Conservation (phyloP, 345 rosid genomes). For the Camelina hispida region DNA sequence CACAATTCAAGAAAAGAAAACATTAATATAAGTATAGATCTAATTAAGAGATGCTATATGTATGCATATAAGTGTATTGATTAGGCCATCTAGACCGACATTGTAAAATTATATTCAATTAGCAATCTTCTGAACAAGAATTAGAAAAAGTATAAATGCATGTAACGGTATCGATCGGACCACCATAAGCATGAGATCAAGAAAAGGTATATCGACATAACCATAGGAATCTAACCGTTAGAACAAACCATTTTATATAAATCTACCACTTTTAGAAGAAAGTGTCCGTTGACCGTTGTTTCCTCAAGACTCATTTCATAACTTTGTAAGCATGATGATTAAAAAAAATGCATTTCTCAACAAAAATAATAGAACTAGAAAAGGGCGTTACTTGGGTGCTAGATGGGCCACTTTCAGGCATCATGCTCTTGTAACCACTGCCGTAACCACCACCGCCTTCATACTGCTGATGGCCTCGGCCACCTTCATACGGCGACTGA, state of each 20-base stretch:
- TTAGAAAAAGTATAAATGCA: background rate
- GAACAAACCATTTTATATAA: background rate
- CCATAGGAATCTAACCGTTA: background rate
- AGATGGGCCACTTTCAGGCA: constrained; percentile 44
- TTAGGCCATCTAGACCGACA: background rate
- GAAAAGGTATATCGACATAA: background rate
- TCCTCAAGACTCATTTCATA: background rate
- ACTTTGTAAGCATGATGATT: background rate
- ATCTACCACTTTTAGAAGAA: background rate
- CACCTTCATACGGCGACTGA: constrained; percentile 44
- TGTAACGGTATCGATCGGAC: background rate
- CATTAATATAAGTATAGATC: background rate
- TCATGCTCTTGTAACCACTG: constrained; percentile 37
- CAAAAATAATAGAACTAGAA: background rate
- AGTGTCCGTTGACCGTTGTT: no score
- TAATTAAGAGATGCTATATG: background rate
- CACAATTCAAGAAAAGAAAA: background rate
- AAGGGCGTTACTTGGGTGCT: constrained; percentile 36
- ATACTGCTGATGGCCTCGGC: constrained; percentile 25
- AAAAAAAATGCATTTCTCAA: background rate
- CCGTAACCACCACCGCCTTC: constrained; percentile 35
- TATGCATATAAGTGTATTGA: background rate
- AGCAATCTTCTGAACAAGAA: background rate
- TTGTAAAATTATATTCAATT: background rate
- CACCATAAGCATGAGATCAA: constrained; percentile 1